A percentile compares a stretch with the other conserved stretches of the same genome.
Conservation (phyloP, 2,329 filamentous ascomycete genomes). For the Talaromyces sp. region DNA sequence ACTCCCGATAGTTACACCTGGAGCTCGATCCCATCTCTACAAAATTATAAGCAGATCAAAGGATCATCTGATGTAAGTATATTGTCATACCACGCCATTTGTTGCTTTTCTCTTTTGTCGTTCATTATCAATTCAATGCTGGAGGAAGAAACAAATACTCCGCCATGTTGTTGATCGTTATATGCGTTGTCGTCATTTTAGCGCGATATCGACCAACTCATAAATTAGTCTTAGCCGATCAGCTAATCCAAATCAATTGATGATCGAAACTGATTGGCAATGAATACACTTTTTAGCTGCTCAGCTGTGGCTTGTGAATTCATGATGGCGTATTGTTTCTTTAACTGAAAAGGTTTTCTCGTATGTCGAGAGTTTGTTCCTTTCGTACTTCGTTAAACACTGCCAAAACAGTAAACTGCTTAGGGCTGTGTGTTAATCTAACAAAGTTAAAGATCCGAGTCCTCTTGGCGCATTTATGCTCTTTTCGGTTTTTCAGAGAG, state of each 20-base stretch:
- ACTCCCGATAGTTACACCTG: neutral
- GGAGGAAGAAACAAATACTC: neutral
- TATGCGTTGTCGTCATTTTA: conserved; percentile 5
- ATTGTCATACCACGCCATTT: neutral
- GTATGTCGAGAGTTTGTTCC: neutral
- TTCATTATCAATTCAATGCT: neutral
- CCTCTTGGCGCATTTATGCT: neutral
- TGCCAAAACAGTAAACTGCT: too few species aligned
- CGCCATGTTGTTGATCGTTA: conserved; percentile 7
- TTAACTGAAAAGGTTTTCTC: too few species aligned
- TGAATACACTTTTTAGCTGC: neutral
- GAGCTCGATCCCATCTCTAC: neutral
- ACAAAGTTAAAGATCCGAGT: neutral
- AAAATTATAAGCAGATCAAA: neutral
- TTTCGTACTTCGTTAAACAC: neutral
- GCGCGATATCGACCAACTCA: neutral
- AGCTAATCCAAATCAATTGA: neutral
- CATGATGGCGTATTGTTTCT: neutral
- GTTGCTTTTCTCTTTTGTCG: neutral
- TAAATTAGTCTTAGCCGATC: neutral
- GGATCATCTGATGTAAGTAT: neutral
- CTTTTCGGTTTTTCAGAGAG: neutral
- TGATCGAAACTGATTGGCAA: neutral
- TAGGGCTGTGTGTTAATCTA: neutral
- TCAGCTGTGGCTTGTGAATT: neutral